Evolutionary conservation across 345 rosid genomes (phyloP), one percentile per base, ranked within the genome.

Genomic region (Syzygium jambos): DNA sequence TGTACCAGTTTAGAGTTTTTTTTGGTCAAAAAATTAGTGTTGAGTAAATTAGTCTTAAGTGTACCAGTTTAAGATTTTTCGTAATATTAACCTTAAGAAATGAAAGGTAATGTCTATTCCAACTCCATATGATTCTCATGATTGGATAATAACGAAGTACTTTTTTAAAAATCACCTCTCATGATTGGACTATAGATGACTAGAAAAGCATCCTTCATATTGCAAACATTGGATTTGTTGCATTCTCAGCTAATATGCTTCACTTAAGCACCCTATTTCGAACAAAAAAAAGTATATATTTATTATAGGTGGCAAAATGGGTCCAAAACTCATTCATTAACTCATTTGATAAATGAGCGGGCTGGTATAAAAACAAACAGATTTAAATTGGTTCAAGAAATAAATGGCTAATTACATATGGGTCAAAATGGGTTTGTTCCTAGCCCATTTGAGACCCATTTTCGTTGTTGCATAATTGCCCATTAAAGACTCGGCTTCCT

Each of bases 401-500:
- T 14, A 61, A 61, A 61, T 15, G 73, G 5, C 73, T 8, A n/a
- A 61, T 17, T 61, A 6, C 16, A 14, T 12, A 23, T 4, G n/a
- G 13, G 61, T 61, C 34, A 61, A 6, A 61, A 61, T 61, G 73
- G 34, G 73, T 61, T 61, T 15, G 19, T 7, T n/a, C 15, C 21
- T 14, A 63, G 15, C 34, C 38, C 21, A 63, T 29, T 63, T 29
- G 41, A 29, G 38, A 63, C 5, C 77, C 38, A 63, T 63, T 63
- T 63, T 63, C 77, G 29, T 63, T 15, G 19, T 6, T 14, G 54
- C 54, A 52, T 52, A 5, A 52, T 52, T 52, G 17, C 19, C 38
- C 73, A 27, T 63, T 27, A 13, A n/a, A 61, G 68, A 27, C 87
- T 95, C 4, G 88, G 90, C 30, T 97, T 96, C 88, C 92, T 92